phyloP scores from a whole-genome alignment of 768 basidiomycete species.

The Chalciporus pseudorubinellus region DNA sequence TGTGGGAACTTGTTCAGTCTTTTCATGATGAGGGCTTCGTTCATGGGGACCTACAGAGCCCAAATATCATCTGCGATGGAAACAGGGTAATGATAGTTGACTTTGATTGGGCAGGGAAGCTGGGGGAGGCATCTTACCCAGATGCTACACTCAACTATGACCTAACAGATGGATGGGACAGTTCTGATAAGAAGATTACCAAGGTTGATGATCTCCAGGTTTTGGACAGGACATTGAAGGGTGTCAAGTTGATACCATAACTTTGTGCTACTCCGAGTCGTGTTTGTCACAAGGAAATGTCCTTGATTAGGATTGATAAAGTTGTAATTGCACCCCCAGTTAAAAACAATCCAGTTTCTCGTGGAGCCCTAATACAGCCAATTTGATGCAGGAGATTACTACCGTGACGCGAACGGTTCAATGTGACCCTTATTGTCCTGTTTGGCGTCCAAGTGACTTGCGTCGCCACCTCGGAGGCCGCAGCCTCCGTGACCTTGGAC shows the following conservation, averaged over 20 bases:
- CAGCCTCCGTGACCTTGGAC: slow-evolving; percentile 48
- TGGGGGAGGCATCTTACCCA: neutral
- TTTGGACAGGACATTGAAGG: neutral
- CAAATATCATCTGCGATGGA: neutral
- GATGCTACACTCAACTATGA: neutral
- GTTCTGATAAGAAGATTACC: neutral
- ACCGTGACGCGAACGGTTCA: no score
- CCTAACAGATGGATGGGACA: neutral
- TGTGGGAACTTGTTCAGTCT: neutral
- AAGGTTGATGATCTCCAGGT: neutral
- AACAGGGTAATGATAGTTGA: neutral
- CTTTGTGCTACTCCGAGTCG: no score
- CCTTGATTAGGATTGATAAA: no score
- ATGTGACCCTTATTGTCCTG: no score
- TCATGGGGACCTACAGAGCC: neutral
- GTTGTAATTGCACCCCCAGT: no score
- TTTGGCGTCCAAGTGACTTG: no score
- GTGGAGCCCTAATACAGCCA: no score
- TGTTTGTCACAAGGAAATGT: no score
- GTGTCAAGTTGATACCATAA: neutral
- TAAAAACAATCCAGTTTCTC: no score
- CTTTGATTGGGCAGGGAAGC: neutral
- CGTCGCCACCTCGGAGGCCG: slow-evolving; percentile 33
- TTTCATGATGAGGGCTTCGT: neutral
- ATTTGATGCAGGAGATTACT: no score